phyloP scores from a whole-genome alignment of 2,329 filamentous ascomycete species.

The Trichoderma lentiforme region DNA sequence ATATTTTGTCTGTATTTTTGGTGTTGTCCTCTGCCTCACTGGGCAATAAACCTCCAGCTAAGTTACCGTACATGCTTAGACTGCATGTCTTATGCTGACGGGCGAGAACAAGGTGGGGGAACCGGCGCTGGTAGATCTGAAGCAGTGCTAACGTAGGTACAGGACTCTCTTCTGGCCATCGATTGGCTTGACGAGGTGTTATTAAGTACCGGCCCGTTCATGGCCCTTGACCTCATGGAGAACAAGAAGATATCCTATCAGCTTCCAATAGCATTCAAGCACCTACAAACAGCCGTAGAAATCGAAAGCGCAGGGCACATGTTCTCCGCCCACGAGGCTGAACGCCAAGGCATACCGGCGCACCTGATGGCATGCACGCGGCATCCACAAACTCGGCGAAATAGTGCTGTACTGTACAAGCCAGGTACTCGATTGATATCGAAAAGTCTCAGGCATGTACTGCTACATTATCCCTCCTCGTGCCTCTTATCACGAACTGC shows the following conservation, averaged over 20 bases:
- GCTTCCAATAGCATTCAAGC: not conserved
- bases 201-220: not conserved
- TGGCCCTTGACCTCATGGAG: not conserved
- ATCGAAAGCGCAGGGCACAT: not conserved
- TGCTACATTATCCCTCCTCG: not conserved
- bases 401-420: not conserved
- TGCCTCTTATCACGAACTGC: not conserved
- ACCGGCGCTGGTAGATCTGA: not conserved
- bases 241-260: not conserved
- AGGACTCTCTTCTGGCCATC: not conserved
- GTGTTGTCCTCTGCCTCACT: not conserved
- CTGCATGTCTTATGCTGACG: not conserved
- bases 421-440: not conserved
- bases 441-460: not conserved
- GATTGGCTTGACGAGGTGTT: not conserved
- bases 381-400: not conserved
- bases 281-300: not conserved
- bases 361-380: not conserved
- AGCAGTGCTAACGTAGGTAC: not conserved
- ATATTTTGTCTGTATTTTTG: not conserved
- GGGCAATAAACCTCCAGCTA: not conserved
- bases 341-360: conserved; percentile 4
- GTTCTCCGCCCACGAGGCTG: not conserved
- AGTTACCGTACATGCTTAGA: not conserved
- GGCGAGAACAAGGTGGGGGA: not conserved